phyloP scores from a whole-genome alignment of 2,329 filamentous ascomycete genomes.

The Penicillium glabrum region DNA sequence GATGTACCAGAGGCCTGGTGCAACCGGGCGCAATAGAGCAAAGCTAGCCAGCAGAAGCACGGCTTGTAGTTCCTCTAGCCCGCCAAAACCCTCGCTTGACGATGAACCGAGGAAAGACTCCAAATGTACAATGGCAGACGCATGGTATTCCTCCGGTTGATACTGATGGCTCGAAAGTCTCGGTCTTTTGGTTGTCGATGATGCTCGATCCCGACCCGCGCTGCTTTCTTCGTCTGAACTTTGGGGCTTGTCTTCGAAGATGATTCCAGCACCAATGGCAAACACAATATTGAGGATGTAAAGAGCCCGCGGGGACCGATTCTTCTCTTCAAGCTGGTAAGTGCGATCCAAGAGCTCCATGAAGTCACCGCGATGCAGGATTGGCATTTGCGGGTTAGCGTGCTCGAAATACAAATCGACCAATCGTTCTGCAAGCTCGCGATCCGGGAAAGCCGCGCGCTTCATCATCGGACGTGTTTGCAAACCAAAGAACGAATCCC shows the following conservation, averaged over 20 bases:
- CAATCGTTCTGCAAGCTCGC: constrained; percentile 69
- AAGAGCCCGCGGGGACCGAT: constrained; percentile 74
- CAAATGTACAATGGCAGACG: constrained; percentile 87
- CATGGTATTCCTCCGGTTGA: constrained; percentile 94
- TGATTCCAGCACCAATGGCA: constrained; percentile 91
- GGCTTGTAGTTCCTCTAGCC: constrained; percentile 89
- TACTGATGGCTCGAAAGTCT: constrained; percentile 61
- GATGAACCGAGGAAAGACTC: constrained; percentile 75
- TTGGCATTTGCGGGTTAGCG: constrained; percentile 92
- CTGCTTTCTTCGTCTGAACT: constrained; percentile 26
- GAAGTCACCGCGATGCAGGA: constrained; percentile 85
- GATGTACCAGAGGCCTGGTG: constrained; percentile 95
- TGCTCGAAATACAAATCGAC: constrained; percentile 90
- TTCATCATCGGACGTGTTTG: constrained; percentile 87
- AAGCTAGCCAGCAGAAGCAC: constrained; percentile 88
- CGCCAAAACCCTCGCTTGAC: constrained; percentile 68
- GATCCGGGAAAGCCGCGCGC: constrained; percentile 79
- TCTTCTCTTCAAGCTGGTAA: constrained; percentile 67
- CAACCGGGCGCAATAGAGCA: constrained; percentile 84
- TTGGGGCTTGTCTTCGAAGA: constrained; percentile 59
- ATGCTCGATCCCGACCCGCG: constrained; percentile 24
- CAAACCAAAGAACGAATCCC: constrained; percentile 95
- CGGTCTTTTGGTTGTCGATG: constrained; percentile 46
- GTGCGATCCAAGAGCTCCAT: constrained; percentile 83
- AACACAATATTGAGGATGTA: constrained; percentile 97